phyloP scores from a whole-genome alignment of 2,329 filamentous ascomycete species.

The Colletotrichum cuscutae region DNA sequence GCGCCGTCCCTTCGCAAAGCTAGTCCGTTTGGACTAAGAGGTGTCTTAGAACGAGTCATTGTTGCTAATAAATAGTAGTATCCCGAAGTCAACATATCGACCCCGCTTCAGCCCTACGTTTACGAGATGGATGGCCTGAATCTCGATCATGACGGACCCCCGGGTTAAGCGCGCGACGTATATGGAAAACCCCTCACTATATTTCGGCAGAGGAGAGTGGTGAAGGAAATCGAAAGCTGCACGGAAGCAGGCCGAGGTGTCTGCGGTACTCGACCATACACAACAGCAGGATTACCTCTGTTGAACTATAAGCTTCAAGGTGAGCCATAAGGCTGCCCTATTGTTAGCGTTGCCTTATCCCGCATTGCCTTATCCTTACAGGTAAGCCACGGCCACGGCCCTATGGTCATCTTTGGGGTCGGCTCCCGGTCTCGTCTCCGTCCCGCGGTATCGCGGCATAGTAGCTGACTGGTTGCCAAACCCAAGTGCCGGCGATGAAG shows the following conservation, averaged over 20 bases:
- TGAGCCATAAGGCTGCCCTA: constrained; percentile 9
- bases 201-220: not conserved
- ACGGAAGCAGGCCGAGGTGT: not conserved
- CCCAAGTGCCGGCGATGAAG: not conserved
- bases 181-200: not conserved
- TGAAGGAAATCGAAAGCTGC: not conserved
- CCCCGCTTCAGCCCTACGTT: not conserved
- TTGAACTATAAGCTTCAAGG: not conserved
- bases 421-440: not conserved
- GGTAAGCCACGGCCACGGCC: not conserved
- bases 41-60: not conserved
- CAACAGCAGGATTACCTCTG: not conserved
- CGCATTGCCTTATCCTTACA: not conserved
- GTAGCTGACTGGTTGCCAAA: not conserved
- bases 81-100: not conserved
- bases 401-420: not conserved
- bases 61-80: not conserved
- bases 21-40: not conserved
- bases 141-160: not conserved
- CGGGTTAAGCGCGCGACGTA: not conserved
- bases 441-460: not conserved
- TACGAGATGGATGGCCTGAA: not conserved
- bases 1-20: not conserved
- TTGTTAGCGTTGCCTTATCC: not conserved
- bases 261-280: not conserved